Conservation (phyloP, 192 early-diverging fungal genomes). For the Chytriomyces sp. region DNA sequence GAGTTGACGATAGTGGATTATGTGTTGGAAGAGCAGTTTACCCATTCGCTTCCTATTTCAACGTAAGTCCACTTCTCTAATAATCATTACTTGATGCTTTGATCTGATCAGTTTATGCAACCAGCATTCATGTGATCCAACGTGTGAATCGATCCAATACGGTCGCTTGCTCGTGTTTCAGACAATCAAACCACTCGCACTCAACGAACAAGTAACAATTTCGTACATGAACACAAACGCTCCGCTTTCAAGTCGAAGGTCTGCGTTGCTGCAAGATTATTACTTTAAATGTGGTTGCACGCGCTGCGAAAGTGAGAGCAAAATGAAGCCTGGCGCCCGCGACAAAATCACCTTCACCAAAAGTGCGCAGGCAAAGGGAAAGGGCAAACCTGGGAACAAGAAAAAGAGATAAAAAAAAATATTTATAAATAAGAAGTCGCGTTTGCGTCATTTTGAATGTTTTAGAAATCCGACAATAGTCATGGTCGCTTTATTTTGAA, state of each 20-base stretch:
- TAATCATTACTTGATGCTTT: background rate
- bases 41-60: slow-evolving; percentile 68
- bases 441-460: no score
- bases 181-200: slow-evolving; percentile 23
- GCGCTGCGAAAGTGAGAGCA: slow-evolving; percentile 51
- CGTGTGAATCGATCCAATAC: slow-evolving; percentile 51
- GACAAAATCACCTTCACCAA: slow-evolving; percentile 11
- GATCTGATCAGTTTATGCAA: background rate
- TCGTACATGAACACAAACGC: slow-evolving; percentile 70
- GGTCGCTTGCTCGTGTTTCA: slow-evolving; percentile 31
- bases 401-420: background rate
- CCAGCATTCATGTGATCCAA: slow-evolving; percentile 67
- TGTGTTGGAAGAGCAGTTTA: slow-evolving; percentile 60
- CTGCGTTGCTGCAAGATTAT: slow-evolving; percentile 61
- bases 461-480: no score
- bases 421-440: no score
- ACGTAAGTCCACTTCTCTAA: slow-evolving; percentile 42
- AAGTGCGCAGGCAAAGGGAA: background rate
- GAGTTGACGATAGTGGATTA: slow-evolving; percentile 30
- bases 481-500: no score
- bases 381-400: background rate
- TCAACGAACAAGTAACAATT: slow-evolving; percentile 64
- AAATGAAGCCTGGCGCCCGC: background rate
- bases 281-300: slow-evolving; percentile 68
- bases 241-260: slow-evolving; percentile 62